Conservation (phyloP, 2,329 filamentous ascomycete species). For the Fusarium metavorans region DNA sequence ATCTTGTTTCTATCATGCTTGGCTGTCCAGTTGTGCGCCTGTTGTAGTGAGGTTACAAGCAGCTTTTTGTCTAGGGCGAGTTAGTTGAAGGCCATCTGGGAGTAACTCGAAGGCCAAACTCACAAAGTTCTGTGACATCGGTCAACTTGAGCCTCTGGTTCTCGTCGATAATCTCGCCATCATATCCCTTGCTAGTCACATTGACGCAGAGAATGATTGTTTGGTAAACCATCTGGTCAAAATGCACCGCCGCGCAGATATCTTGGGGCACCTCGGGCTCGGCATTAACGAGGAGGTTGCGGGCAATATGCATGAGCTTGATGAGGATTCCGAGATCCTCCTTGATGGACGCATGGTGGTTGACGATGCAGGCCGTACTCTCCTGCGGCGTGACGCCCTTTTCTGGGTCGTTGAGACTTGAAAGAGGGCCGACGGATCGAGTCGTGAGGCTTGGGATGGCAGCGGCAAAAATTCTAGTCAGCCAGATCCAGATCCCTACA, state of each 20-base stretch:
- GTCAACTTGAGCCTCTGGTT: conserved; percentile 67
- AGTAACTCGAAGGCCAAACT: conserved; percentile 42
- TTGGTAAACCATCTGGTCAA: conserved; percentile 75
- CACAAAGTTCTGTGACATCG: conserved; percentile 75
- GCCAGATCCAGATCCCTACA: conserved; percentile 74
- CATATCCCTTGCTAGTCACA: conserved; percentile 75
- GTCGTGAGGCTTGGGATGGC: conserved; percentile 71
- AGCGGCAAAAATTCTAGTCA: conserved; percentile 71
- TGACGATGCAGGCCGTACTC: conserved; percentile 71
- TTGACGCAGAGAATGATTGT: conserved; percentile 75
- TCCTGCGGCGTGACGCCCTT: conserved; percentile 71
- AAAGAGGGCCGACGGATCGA: conserved; percentile 68
- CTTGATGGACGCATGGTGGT: conserved; percentile 70
- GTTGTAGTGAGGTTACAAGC: conserved; percentile 73
- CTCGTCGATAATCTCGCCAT: conserved; percentile 72
- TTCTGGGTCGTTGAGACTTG: conserved; percentile 65
- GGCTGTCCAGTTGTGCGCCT: conserved; percentile 77
- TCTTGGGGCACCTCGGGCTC: conserved; percentile 75
- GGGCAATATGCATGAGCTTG: conserved; percentile 75
- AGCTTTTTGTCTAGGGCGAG: conserved; percentile 70
- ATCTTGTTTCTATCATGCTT: conserved; percentile 78
- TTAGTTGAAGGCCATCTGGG: conserved; percentile 3
- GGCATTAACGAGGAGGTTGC: conserved; percentile 73
- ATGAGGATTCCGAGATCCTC: conserved; percentile 73
- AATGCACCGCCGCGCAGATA: conserved; percentile 72